Base-by-base conservation (phyloP, 441 rosid species). In the Pelargonium fulgidum region DNA sequence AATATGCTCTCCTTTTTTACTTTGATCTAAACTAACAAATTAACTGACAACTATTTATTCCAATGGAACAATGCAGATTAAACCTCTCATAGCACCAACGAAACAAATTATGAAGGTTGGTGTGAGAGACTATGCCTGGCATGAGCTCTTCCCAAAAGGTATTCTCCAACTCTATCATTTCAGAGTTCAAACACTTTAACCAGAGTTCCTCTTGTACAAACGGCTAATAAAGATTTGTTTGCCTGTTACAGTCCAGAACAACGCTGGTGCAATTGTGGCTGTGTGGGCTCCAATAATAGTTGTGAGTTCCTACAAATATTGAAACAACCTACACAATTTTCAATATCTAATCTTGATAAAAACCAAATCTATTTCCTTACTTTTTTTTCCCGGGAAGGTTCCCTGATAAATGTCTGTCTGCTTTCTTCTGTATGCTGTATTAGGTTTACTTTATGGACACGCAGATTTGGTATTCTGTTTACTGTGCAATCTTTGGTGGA, bases 391-490 rank as follows among this genome's bases (percentile, higher is more conserved):
- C 22, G 9, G 22, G 61, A 54, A 54, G 17, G 10, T 54, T 54
- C 16, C 7, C 20, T 54, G 10, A 44, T 64, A 26, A 64, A 12
- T 19, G 58, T 62, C 70, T 47, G 9, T 68, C 41, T 74, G 17
- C 12, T 69, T 48, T 58, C 65, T 76, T 78, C 69, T 77, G 72
- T 59, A 59, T 59, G 63, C 29, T 59, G 33, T 59, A 7, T 70
- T 76, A 94, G 98, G 99, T 94, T 72, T 94, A 92, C 79, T 94
- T 94, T 79, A 94, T 94, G 99, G 99, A 94, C 78, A 84, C 97
- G 36, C 99, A 95, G 76, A 95, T 95, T 39, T 95, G 99, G 99
- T 95, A 95, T 86, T 95, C 98, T 77, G 99, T 95, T 71, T 95
- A 85, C 82, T 89, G 97, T 77, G 83, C 95, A 11, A 82, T 95